Evolutionary conservation across 768 basidiomycete genomes (phyloP), one percentile per base, ranked within the genome.

Genomic region (Suillus paluster): DNA sequence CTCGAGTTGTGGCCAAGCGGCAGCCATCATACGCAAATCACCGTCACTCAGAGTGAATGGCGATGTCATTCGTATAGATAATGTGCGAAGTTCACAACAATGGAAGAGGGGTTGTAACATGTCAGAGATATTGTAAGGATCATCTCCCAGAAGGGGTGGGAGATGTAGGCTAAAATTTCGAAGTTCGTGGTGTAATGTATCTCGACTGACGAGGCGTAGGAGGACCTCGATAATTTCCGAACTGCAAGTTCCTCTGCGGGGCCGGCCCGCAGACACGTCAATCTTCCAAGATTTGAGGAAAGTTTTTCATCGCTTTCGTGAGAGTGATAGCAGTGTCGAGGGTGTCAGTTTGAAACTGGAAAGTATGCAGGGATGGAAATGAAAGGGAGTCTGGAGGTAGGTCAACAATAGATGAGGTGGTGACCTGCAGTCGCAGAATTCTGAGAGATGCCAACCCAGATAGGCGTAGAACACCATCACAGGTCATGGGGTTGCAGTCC

Each of bases 61-160:
- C 23, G 53, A 54, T 19, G 53, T 17, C 53, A 54, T 54, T 54
- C 53, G 53, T 19, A 54, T 11, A 36, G 34, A 54, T n/a, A 54
- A 17, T 38, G 53, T 38, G 21, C 36, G 53, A 36, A 54, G 34
- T 38, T 23, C 23, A 25, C 9, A 5, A 38, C 53, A 54, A 9
- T 17, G n/a, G 53, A 38, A 54, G 53, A 54, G 53, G 23, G 53
- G 53, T 38, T 15, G 36, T 23, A 54, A 23, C 1, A 54, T 23
- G 23, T 19, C 53, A 19, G 21, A 38, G 15, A 54, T 5, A 54
- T 38, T 25, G 15, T 38, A 23, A 54, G 53, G 53, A 19, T 54
- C 10, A 25, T 54, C 53, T 38, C 53, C 53, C 1, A 54, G 53
- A 38, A 54, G 53, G 36, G 38, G 3, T 25, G 53, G 53, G 36